Evolutionary conservation across 202 grass and related monocot genomes (phyloP).

Genomic region (Miscanthus sacchariflorus): DNA sequence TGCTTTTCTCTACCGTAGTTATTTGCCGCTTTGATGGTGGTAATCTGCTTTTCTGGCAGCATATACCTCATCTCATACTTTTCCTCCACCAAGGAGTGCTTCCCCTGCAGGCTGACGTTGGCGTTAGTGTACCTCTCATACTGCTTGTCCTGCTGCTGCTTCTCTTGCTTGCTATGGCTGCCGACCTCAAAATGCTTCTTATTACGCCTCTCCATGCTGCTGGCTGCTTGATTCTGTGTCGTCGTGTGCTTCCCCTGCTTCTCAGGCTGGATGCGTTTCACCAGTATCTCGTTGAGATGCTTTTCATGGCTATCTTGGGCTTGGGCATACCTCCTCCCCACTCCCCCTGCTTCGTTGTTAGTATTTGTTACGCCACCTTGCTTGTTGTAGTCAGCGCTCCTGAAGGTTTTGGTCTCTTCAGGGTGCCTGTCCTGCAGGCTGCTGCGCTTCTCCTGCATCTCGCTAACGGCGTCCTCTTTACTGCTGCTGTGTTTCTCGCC

Average conservation of each 20-base stretch:
- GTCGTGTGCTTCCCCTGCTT: constrained; percentile 9
- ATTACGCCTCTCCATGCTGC: constrained; percentile 13
- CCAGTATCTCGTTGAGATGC: constrained; percentile 36
- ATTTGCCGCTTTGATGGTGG: not conserved
- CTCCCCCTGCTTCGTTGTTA: constrained; percentile 7
- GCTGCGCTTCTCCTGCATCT: constrained; percentile 2
- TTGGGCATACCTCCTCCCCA: constrained; percentile 1
- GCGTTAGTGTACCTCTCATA: not conserved
- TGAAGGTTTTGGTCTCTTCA: not conserved
- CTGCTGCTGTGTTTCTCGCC: not conserved
- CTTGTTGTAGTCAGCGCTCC: not conserved
- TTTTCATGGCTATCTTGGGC: constrained; percentile 25
- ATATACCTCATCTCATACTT: constrained; percentile 17
- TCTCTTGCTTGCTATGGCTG: constrained; percentile 32
- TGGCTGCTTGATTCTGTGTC: constrained; percentile 16
- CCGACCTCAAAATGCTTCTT: constrained; percentile 42
- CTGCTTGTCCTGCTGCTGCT: not conserved
- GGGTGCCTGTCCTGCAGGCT: not conserved
- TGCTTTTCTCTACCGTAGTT: constrained; percentile 49
- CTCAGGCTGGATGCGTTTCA: constrained; percentile 40
- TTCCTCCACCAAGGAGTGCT: not conserved
- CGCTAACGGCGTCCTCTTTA: not conserved
- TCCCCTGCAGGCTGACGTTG: constrained; percentile 28
- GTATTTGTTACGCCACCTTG: not conserved
- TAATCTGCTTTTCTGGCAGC: constrained; percentile 33